phyloP scores from a whole-genome alignment of 768 basidiomycete species.

The Leccinum arenicola region DNA sequence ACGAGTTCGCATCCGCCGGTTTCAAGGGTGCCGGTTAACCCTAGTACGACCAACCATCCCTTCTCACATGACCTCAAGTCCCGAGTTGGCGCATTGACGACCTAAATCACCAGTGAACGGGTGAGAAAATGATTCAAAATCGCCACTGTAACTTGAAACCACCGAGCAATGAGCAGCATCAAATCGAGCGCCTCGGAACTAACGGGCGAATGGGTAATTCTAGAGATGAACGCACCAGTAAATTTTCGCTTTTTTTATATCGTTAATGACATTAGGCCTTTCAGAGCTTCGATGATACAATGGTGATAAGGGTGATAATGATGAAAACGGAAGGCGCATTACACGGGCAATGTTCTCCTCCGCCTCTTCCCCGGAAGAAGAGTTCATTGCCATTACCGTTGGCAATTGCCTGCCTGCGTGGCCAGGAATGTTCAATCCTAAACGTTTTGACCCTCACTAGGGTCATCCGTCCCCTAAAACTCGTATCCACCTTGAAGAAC shows the following conservation, averaged over 20 bases:
- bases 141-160: not conserved
- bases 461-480: not conserved
- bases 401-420: not conserved
- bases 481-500: not conserved
- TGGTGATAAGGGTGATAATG: not conserved
- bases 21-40: not conserved
- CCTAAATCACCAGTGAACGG: conserved; percentile 10
- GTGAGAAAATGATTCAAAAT: conserved; percentile 43
- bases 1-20: conserved; percentile 10
- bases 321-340: not conserved
- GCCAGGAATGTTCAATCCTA: not conserved
- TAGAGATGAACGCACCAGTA: not conserved
- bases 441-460: not conserved
- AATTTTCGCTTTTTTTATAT: not conserved
- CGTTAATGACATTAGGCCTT: not conserved
- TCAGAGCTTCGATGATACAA: not conserved
- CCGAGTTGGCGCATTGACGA: conserved; percentile 14
- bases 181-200: not conserved
- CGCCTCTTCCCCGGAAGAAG: not conserved
- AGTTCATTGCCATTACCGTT: not conserved
- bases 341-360: not conserved
- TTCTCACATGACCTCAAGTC: not conserved
- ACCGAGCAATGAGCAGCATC: not conserved
- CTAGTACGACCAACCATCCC: not conserved
- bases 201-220: not conserved